Conservation (phyloP, 805 yeast genomes). For the Suhomyces tanzawaensis region DNA sequence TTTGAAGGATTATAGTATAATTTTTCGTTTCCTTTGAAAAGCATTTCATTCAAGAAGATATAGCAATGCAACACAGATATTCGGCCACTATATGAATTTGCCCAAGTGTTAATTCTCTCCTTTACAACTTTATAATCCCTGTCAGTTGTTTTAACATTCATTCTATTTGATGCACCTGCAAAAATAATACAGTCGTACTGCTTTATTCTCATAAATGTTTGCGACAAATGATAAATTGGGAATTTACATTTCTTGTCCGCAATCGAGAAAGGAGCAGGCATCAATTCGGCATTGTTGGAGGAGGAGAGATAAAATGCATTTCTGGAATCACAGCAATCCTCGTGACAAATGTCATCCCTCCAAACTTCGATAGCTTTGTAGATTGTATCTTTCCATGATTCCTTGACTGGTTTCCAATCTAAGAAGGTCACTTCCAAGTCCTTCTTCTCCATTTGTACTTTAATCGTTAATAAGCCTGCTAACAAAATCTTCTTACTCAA, state of each 20-base stretch:
- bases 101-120: conserved; percentile 3
- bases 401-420: conserved; percentile 5
- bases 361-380: conserved; percentile 5
- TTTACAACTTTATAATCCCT: conserved; percentile 5
- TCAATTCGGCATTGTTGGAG: background rate
- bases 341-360: conserved; percentile 3
- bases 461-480: conserved; percentile 6
- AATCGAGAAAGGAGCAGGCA: background rate
- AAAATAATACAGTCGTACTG: conserved; percentile 7
- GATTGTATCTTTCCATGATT: conserved; percentile 2
- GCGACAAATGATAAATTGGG: conserved; percentile 6
- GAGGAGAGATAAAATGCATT: background rate
- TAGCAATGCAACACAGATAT: conserved; percentile 5
- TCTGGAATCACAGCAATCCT: conserved; percentile 5
- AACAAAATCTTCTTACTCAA: conserved; percentile 3
- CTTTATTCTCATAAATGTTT: conserved; percentile 3
- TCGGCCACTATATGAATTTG: conserved; percentile 2
- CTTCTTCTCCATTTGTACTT: conserved; percentile 6
- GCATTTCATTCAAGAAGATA: conserved; percentile 3
- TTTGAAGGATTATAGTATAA: conserved; percentile 1
- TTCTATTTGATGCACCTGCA: conserved; percentile 7
- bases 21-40: conserved; percentile 1
- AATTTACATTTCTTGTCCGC: conserved; percentile 6
- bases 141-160: conserved; percentile 11
- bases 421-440: conserved; percentile 2